A percentile compares a stretch with the other conserved stretches of the same genome.
Conservation (phyloP, 257 asterid genomes). For the Fraxinus anomala region DNA sequence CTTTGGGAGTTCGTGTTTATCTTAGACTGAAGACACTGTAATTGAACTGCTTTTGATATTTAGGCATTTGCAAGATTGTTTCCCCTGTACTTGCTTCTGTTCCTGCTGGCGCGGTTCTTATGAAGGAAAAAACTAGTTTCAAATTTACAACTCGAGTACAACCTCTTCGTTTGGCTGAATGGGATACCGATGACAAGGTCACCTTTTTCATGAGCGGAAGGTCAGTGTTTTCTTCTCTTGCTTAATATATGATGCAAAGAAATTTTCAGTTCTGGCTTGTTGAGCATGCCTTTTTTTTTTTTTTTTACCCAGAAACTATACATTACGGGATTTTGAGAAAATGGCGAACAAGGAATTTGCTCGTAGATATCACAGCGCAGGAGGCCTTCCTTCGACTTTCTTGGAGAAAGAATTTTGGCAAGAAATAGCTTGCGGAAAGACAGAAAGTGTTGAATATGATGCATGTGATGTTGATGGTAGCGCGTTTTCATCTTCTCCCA, state of each 20-base stretch:
- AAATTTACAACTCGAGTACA: conserved; percentile 96
- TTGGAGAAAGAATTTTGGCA: conserved; percentile 98
- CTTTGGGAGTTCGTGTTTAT: conserved; percentile 7
- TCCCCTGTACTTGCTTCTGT: conserved; percentile 90
- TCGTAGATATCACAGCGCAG: conserved; percentile 85
- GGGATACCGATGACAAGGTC: conserved; percentile 88
- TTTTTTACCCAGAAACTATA: conserved; percentile 73
- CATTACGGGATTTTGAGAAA: conserved; percentile 97
- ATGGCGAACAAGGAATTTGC: conserved; percentile 96
- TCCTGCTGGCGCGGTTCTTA: conserved; percentile 94
- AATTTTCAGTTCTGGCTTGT: conserved; percentile 26
- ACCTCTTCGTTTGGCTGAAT: conserved; percentile 96
- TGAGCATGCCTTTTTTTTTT: conserved; percentile 35
- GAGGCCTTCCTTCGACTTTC: conserved; percentile 85
- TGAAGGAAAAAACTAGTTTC: conserved; percentile 85
- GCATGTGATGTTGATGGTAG: conserved; percentile 99
- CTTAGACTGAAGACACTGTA: conserved; percentile 22
- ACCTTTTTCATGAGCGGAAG: conserved; percentile 97
- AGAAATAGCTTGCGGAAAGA: conserved; percentile 94
- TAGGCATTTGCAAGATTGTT: conserved; percentile 95
- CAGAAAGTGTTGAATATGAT: conserved; percentile 99
- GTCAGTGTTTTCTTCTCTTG: conserved; percentile 41
- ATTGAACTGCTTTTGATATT: conserved; percentile 30
- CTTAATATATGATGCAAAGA: conserved; percentile 17
- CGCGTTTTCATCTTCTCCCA: conserved; percentile 90